Evolutionary conservation across 1,284 basidiomycete genomes (phyloP).

Genomic region (Ustilago loliicola): DNA sequence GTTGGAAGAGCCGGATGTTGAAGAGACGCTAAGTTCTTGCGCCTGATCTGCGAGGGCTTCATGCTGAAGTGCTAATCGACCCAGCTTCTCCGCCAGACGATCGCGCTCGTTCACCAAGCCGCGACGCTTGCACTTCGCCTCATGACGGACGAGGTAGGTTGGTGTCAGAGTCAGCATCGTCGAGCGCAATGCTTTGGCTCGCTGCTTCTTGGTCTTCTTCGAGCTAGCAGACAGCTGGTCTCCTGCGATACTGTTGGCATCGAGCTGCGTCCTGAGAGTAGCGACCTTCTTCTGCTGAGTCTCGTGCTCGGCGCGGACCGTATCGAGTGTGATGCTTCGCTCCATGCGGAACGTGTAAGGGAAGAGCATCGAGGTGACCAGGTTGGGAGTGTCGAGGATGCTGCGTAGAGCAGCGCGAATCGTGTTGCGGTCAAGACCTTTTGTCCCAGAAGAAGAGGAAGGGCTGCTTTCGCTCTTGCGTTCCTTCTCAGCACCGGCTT

Average conservation of each 20-base stretch:
- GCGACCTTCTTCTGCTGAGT: conserved; percentile 29
- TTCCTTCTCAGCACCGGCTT: conserved; percentile 9
- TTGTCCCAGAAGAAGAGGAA: conserved; percentile 14
- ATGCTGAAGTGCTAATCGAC: conserved; percentile 45
- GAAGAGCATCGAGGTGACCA: conserved; percentile 58
- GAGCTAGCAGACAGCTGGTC: conserved; percentile 22
- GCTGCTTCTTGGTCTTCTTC: conserved; percentile 33
- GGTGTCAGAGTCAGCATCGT: conserved; percentile 40
- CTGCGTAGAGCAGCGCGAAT: conserved; percentile 35
- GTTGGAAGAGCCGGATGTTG: conserved; percentile 5
- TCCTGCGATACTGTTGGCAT: conserved; percentile 24
- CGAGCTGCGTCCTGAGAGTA: conserved; percentile 32
- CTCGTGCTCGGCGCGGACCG: conserved; percentile 24
- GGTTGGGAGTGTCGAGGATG: conserved; percentile 52
- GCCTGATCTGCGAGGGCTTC: conserved; percentile 28
- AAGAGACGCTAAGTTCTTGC: conserved; percentile 21
- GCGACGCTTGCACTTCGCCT: conserved; percentile 56
- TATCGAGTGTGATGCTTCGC: conserved; percentile 34
- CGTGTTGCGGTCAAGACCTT: conserved; percentile 27
- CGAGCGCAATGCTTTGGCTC: conserved; percentile 34
- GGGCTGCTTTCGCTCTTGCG: conserved; percentile 11
- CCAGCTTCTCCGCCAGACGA: conserved; percentile 51
- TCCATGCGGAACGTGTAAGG: conserved; percentile 47
- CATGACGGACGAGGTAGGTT: conserved; percentile 52
- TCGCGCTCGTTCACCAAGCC: conserved; percentile 49